Conservation (phyloP, 371 early-diverging fungal genomes). For the Mucor circinelloides region DNA sequence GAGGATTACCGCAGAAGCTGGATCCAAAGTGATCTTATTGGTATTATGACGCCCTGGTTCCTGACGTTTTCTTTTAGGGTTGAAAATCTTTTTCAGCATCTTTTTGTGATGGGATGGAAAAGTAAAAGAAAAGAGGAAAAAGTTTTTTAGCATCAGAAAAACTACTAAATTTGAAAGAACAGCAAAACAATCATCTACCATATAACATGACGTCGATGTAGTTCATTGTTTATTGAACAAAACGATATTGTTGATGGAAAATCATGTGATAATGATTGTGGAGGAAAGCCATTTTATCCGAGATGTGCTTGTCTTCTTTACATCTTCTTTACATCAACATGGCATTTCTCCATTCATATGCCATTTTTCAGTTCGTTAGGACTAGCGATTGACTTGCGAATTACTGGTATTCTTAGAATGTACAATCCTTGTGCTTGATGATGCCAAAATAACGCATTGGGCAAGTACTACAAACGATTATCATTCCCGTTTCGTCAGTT, state of each 20-base stretch:
- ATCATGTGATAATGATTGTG: too few relatives aligned
- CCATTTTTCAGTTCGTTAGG: not conserved
- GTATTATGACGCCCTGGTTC: slow-evolving; percentile 8
- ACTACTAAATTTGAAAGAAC: not conserved
- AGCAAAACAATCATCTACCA: not conserved
- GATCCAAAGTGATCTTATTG: slow-evolving; percentile 15
- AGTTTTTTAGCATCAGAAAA: not conserved
- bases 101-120: not conserved
- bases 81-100: slow-evolving; percentile 22
- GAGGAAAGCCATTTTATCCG: too few relatives aligned
- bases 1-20: slow-evolving; percentile 20
- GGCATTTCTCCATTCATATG: not conserved
- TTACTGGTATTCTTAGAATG: not conserved
- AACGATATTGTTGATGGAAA: too few relatives aligned
- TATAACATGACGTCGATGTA: not conserved
- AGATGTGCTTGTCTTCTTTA: not conserved
- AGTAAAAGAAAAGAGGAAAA: not conserved
- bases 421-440: not conserved
- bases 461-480: not conserved
- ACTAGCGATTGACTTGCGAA: not conserved
- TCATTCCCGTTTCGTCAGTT: not conserved
- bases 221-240: not conserved
- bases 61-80: slow-evolving; percentile 12
- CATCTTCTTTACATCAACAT: not conserved
- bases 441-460: not conserved